These are phyloP conservation scores for Plenodomus tracheiphilus DNA, from an alignment of 2,329 filamentous ascomycete species.

Conservation along the genomic window DNA sequence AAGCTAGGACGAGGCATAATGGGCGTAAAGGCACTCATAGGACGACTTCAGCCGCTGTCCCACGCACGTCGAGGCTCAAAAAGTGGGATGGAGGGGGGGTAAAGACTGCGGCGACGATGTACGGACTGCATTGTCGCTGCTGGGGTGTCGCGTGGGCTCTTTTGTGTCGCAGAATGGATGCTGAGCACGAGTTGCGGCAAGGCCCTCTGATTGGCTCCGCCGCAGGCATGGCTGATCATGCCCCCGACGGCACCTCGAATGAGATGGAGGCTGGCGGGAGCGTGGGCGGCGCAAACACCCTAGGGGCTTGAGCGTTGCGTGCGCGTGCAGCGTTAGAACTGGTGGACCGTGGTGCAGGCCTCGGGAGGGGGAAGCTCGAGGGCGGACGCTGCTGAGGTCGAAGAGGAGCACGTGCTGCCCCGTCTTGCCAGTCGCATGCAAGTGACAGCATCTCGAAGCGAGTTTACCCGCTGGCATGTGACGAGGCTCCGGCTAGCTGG, in stretches of 20 bases:
- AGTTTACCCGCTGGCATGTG: conserved; percentile 1
- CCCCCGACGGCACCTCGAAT: conserved; percentile 27
- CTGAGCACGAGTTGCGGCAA: conserved; percentile 20
- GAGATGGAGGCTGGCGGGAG: conserved; percentile 25
- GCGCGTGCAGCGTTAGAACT: conserved; percentile 14
- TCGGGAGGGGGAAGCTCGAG: background rate
- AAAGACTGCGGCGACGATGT: conserved; percentile 9
- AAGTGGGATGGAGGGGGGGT: conserved; percentile 11
- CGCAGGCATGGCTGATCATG: conserved; percentile 2
- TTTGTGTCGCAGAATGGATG: conserved; percentile 25
- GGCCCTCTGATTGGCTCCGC: conserved; percentile 24
- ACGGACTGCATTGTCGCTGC: conserved; percentile 22
- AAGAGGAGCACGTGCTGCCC: conserved; percentile 18
- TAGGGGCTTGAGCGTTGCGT: conserved; percentile 11
- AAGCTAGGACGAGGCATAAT: conserved; percentile 68
- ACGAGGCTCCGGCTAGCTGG: background rate
- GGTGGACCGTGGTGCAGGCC: conserved; percentile 12
- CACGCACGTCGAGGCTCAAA: conserved; percentile 6
- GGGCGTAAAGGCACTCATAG: conserved; percentile 22
- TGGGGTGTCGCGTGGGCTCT: conserved; percentile 35
- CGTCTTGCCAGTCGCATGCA: conserved; percentile 1
- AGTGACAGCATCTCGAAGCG: background rate
- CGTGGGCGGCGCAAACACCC: conserved; percentile 25
- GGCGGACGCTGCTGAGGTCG: conserved; percentile 7
- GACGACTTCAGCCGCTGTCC: conserved; percentile 10